Evolutionary conservation across 2,329 filamentous ascomycete species (phyloP).

Genomic region (Neophaeococcomyces mojaviensis): DNA sequence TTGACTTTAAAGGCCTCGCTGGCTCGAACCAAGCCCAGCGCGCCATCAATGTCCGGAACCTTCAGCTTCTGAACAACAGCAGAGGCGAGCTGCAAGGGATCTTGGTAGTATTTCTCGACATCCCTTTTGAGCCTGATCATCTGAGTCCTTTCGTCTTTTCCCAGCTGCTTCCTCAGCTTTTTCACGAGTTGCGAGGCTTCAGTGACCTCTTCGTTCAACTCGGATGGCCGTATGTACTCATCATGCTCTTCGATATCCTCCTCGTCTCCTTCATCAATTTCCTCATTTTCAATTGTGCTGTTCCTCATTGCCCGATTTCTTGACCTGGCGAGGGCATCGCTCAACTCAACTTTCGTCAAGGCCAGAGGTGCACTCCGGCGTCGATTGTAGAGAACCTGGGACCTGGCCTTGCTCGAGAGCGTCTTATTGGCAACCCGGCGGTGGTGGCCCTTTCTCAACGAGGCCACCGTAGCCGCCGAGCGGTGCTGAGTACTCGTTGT

Average conservation of each 20-base stretch:
- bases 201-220: not conserved
- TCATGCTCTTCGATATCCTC: constrained; percentile 11
- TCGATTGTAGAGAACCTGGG: constrained; percentile 3
- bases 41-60: constrained; percentile 57
- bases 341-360: constrained; percentile 7
- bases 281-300: not conserved
- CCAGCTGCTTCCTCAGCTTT: not conserved
- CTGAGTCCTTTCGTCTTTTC: constrained; percentile 6
- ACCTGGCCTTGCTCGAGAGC: constrained; percentile 2
- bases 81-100: constrained; percentile 65
- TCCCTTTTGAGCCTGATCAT: constrained; percentile 12
- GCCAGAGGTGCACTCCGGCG: constrained; percentile 7
- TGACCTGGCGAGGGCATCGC: constrained; percentile 14
- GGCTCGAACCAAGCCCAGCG: constrained; percentile 56
- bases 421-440: constrained; percentile 11
- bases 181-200: not conserved
- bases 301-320: constrained; percentile 13
- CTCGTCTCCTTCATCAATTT: constrained; percentile 10
- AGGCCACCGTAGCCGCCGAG: constrained; percentile 17
- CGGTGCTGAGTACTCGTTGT: constrained; percentile 6
- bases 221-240: constrained; percentile 3
- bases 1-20: constrained; percentile 44
- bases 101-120: constrained; percentile 29
- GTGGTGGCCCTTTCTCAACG: constrained; percentile 21
- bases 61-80: constrained; percentile 56